Conservation (phyloP, 2,329 filamentous ascomycete species). For the Cladophialophora bantiana region DNA sequence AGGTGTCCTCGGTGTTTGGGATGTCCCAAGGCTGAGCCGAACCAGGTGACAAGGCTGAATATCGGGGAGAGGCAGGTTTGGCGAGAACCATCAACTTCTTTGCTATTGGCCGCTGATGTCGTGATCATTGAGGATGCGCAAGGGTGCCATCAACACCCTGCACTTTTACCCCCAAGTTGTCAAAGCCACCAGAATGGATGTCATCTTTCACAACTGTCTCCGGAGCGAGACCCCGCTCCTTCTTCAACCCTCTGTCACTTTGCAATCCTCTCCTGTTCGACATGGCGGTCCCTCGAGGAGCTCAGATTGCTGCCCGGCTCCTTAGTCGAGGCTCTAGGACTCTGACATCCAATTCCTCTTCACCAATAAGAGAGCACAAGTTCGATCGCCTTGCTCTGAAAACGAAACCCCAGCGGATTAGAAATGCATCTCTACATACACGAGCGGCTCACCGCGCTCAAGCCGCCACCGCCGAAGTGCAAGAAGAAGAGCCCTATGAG, state of each 20-base stretch:
- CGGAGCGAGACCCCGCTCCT: constrained; percentile 11
- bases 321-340: constrained; percentile 36
- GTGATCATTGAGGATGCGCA: constrained; percentile 7
- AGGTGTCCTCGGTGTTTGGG: too few species aligned
- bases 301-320: constrained; percentile 39
- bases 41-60: neutral
- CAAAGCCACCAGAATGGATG: constrained; percentile 15
- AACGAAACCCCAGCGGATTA: constrained; percentile 3
- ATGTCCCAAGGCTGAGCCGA: neutral
- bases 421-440: constrained; percentile 32
- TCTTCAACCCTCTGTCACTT: constrained; percentile 10
- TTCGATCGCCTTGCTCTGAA: neutral
- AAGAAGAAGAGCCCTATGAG: constrained; percentile 39
- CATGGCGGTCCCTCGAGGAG: constrained; percentile 38
- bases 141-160: neutral
- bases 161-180: neutral
- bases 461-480: constrained; percentile 32
- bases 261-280: constrained; percentile 2
- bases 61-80: neutral
- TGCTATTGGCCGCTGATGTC: constrained; percentile 15
- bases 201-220: constrained; percentile 16
- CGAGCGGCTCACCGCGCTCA: constrained; percentile 34
- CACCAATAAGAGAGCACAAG: constrained; percentile 9
- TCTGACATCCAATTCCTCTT: constrained; percentile 16
- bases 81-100: neutral